A percentile compares a stretch with the other conserved stretches of the same genome.
Evolutionary conservation across 1,139 yeast species (phyloP).

Genomic region (Taphrina populina): DNA sequence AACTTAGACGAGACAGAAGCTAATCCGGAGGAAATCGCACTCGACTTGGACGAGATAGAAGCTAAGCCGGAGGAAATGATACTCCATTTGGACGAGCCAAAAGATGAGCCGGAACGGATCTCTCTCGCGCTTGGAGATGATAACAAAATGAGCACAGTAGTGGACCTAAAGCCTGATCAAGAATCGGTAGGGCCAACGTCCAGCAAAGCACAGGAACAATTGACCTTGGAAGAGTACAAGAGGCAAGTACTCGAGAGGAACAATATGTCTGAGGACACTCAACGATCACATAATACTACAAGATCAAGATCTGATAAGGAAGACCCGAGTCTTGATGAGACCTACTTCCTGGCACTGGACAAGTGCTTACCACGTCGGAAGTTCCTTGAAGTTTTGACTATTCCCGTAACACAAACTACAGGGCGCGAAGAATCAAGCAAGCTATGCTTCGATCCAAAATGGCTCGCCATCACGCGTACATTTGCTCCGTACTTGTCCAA

Average conservation of each 20-base stretch:
- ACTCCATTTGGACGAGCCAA: conserved; percentile 46
- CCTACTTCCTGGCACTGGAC: conserved; percentile 76
- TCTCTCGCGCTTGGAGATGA: background rate
- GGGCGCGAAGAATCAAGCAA: background rate
- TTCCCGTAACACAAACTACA: conserved; percentile 41
- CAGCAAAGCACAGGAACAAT: background rate
- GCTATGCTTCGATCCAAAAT: conserved; percentile 46
- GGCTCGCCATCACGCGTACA: conserved; percentile 47
- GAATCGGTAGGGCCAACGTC: background rate
- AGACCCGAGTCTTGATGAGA: conserved; percentile 40
- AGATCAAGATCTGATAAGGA: too few species aligned
- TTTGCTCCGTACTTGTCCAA: conserved; percentile 40
- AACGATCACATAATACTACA: too few species aligned
- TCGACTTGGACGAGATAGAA: conserved; percentile 42
- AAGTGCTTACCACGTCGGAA: conserved; percentile 68
- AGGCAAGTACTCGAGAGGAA: conserved; percentile 5
- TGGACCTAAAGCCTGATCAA: background rate
- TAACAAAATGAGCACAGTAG: background rate
- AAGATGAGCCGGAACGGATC: conserved; percentile 30
- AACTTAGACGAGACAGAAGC: conserved; percentile 41
- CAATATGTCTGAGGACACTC: background rate
- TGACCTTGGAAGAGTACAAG: conserved; percentile 20
- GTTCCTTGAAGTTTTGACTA: conserved; percentile 52
- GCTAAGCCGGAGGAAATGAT: conserved; percentile 48
- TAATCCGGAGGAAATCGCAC: conserved; percentile 43